Base-by-base conservation (phyloP, 2,329 filamentous ascomycete species). In the Aspergillus pseudonomiae region DNA sequence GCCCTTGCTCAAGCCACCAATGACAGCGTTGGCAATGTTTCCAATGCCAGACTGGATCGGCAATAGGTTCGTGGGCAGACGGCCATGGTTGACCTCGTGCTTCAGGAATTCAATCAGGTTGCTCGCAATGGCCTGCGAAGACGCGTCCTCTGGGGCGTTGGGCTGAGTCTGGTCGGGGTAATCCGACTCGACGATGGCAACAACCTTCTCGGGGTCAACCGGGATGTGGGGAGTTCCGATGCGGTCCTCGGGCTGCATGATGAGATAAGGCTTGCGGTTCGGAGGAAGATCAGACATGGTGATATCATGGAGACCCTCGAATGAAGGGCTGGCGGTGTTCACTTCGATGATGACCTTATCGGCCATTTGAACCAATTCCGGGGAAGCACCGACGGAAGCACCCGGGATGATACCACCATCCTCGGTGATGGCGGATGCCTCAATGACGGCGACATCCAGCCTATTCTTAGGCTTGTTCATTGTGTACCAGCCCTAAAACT, bases 261-360 rank as follows among this genome's bases (percentile, higher is more conserved):
- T 89, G 30, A 95, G 83, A 80, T 94, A 95, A 1, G 93, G 93
- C 82, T 95, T 96, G 70, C 92, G 85, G 68, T 84, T 81, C 2
- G 93, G 93, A 21, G 93, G 93, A 12, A 94, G 82, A 69, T 95
- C 91, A n/a, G 90, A 92, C 85, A 94, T 90, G 65, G 91, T 93
- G 76, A 96, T 96, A 73, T 96, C 93, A 83, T 96, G 93, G 21
- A 96, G 86, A 59, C 92, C 93, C 77, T 95, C 90, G 73, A 96
- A 94, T 50, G 88, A 92, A 6, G 93, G 93, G 57, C 91, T 87
- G 1, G 92, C 83, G 0, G 93, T 96, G 83, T 96, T 96, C 80
- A 96, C 91, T 81, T 96, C 93, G 74, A 96, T 92, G 74, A 96
- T 93, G 79, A 96, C 85, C 83, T 96, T 96, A 77, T 96, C 92